Base-by-base conservation (phyloP, 2,329 filamentous ascomycete species). In the Exophiala xenobiotica region DNA sequence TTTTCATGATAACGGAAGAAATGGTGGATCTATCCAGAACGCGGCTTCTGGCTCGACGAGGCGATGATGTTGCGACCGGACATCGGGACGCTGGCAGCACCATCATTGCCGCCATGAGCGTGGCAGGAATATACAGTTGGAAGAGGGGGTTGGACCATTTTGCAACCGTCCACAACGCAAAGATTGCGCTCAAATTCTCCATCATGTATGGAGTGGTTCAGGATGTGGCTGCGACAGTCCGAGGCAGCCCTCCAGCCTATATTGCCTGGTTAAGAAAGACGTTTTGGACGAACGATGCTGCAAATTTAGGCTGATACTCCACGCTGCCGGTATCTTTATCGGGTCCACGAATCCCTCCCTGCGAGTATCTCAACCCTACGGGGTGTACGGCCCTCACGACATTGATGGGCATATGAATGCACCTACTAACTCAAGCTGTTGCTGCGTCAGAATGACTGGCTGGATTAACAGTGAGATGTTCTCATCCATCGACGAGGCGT, bases 111-210 rank as follows among this genome's bases (percentile, higher is more conserved):
- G 91, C 88, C 40, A 74, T 96, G 67, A 87, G 87, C 0, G 86
- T 93, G 27, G 89, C 91, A 0, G 92, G 92, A 2, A 78, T 84
- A 6, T 96, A 96, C 76, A 95, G 90, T 67, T 74, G 90, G 52
- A 87, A 88, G 81, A 88, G 90, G 74, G 80, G 85, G 35, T 88
- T 96, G 63, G 88, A 90, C 26, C 73, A 92, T 23, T 83, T 85
- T 53, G 87, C 86, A 44, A 83, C 86, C 33, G 86, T 86, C 14
- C 80, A 86, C 56, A 93, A 89, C 37, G 90, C 90, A 44, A 88
- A 84, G 66, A 81, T 87, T 61, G 92, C 90, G 1, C 74, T 96
- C 39, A 75, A 87, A 61, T 84, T 90, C 59, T 91, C 92, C 16
- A 66, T 96, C 27, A 80, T 75, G 6, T 97, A 90, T 70, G 92